Evolutionary conservation across 2,329 filamentous ascomycete species (phyloP).

Genomic region (Cercospora sojina): DNA sequence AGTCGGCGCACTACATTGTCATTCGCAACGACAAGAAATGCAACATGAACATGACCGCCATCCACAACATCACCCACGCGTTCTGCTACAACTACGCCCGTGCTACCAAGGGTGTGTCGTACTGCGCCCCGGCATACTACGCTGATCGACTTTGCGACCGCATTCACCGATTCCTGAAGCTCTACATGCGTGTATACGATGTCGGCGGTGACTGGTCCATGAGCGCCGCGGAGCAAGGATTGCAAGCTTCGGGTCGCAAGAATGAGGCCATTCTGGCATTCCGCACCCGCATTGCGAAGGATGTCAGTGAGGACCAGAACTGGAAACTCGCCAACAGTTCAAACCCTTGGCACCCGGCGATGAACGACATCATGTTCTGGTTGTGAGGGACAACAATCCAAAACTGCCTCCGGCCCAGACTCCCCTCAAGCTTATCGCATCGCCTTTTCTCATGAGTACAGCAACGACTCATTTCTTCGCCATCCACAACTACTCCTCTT

Average conservation of each 20-base stretch:
- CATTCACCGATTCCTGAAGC: conserved; percentile 34
- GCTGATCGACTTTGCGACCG: conserved; percentile 44
- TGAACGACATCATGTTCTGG: conserved; percentile 37
- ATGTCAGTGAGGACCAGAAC: not conserved
- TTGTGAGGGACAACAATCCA: conserved; percentile 16
- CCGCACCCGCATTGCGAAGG: not conserved
- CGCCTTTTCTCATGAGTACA: not conserved
- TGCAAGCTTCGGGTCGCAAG: not conserved
- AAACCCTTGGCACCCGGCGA: conserved; percentile 33
- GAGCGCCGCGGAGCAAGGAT: not conserved
- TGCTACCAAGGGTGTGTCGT: conserved; percentile 38
- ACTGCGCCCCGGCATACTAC: conserved; percentile 41
- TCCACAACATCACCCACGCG: conserved; percentile 34
- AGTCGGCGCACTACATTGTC: conserved; percentile 38
- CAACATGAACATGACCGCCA: not conserved
- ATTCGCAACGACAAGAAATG: conserved; percentile 28
- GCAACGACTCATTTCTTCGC: not conserved
- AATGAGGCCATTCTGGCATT: not conserved
- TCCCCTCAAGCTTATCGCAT: too few relatives aligned
- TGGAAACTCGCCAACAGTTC: not conserved
- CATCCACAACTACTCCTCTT: not conserved
- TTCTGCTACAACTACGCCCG: conserved; percentile 40
- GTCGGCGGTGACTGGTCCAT: not conserved
- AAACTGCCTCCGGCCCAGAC: not conserved
- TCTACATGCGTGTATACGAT: conserved; percentile 18